Base-by-base conservation (phyloP, 192 early-diverging fungal genomes). In the Funneliformis geosporum region DNA sequence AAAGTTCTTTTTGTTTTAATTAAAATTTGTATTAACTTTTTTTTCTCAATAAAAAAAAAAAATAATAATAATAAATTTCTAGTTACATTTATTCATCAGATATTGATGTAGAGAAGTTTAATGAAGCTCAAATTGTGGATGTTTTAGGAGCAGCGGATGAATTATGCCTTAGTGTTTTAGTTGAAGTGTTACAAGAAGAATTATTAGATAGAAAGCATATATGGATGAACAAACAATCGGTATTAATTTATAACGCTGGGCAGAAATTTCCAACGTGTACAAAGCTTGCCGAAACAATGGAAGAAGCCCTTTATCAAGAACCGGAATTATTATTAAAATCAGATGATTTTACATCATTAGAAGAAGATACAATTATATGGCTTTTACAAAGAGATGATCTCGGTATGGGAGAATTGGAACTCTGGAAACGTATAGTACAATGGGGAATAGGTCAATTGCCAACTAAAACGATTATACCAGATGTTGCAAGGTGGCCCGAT, bases 281-380 rank as follows among this genome's bases (percentile, higher is more conserved):
- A 27, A n/a, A 9, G 46, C 43, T 71, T 44, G 40, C 42, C 6
- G 69, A 71, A 25, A 71, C 25, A n/a, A 71, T 71, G 39, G 11
- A 46, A 44, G 69, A 71, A 71, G 43, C 43, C 23, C 21, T 71
- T 46, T 71, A 46, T 71, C 69, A 71, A n/a, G 69, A 71, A 71
- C 69, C 69, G 9, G 69, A 71, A 27, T 71, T 71, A 27, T 71
- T 71, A 71, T 46, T 71, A n/a, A 71, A 71, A 71, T 71, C 69
- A 1, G 69, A 46, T 25, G 69, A 71, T 71, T 71, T 46, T 47
- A 11, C 43, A 0, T 7, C 39, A 25, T 71, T 71, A 71, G 69
- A 71, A 71, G 39, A 44, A 23, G 69, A 71, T 38, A 71, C 69
- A 4, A 21, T 71, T 18, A 27, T 46, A 44, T 71, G 69, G 69